Percentiles rank a stretch among this genome's conserved stretches.
phyloP scores from a whole-genome alignment of 208 protist species.

The Trypanosoma scelopori region DNA sequence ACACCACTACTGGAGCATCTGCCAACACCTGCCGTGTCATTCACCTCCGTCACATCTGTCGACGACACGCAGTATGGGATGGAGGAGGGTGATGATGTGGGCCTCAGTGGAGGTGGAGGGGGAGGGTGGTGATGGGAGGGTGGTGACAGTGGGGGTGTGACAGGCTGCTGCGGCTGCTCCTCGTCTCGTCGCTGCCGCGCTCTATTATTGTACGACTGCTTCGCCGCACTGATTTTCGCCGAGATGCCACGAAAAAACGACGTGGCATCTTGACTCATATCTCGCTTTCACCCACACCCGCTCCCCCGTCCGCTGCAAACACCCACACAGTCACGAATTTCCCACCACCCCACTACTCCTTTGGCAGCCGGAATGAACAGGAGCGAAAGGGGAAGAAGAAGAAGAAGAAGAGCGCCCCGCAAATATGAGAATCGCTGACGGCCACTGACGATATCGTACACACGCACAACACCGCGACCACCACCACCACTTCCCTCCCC shows the following conservation, averaged over 20 bases:
- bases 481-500: too few species aligned
- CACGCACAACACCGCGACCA: too few species aligned
- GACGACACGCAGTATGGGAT: not conserved
- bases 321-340: too few species aligned
- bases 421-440: too few species aligned
- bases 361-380: too few species aligned
- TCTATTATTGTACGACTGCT: constrained; percentile 6
- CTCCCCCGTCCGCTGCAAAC: too few species aligned
- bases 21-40: not conserved
- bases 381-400: too few species aligned
- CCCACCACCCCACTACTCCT: too few species aligned
- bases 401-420: too few species aligned
- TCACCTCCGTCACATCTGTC: constrained; percentile 1
- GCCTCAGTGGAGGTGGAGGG: not conserved
- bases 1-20: not conserved
- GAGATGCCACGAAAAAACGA: constrained; percentile 65
- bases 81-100: constrained; percentile 7
- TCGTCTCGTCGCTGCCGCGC: constrained; percentile 1
- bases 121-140: not conserved
- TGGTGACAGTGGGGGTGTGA: not conserved
- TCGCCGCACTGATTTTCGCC: constrained; percentile 30
- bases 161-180: constrained; percentile 32
- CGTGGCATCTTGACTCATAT: constrained; percentile 33
- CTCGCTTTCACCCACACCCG: not conserved
- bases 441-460: too few species aligned